These are phyloP conservation scores for Metrosideros polymorpha DNA, from an alignment of 441 rosid genomes.

Conservation along the genomic window DNA sequence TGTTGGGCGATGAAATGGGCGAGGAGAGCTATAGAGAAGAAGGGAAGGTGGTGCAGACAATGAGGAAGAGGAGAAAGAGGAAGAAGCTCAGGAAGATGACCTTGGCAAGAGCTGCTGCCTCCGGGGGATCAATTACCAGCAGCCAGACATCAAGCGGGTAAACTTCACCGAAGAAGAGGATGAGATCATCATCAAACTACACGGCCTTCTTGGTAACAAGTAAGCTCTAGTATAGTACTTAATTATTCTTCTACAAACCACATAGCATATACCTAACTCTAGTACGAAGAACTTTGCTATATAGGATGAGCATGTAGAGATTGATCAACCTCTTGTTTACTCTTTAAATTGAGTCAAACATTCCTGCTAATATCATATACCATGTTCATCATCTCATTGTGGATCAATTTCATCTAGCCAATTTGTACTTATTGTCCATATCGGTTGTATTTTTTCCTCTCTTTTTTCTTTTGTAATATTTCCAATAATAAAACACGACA, in stretches of 20 bases:
- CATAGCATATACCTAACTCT: too few relatives aligned
- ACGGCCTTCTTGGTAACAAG: conserved; percentile 10
- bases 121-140: conserved; percentile 6
- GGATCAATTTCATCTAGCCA: too few relatives aligned
- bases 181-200: conserved; percentile 9
- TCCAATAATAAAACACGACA: background rate
- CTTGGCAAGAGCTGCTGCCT: background rate
- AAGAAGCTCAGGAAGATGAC: background rate
- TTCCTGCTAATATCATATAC: too few relatives aligned
- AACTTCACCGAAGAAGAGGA: conserved; percentile 9
- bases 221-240: background rate
- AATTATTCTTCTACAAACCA: background rate
- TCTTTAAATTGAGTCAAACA: too few relatives aligned
- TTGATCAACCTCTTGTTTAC: too few relatives aligned
- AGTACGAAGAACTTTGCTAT: too few relatives aligned
- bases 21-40: background rate
- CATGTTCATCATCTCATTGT: too few relatives aligned
- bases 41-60: background rate
- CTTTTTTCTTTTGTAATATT: background rate
- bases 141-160: background rate
- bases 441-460: background rate
- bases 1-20: background rate
- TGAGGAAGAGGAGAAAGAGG: too few relatives aligned
- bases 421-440: background rate
- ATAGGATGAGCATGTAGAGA: too few relatives aligned